Percentiles rank a stretch among this genome's conserved stretches.
Conservation (phyloP, 768 basidiomycete species). For the Leccinum longicurvipes region DNA sequence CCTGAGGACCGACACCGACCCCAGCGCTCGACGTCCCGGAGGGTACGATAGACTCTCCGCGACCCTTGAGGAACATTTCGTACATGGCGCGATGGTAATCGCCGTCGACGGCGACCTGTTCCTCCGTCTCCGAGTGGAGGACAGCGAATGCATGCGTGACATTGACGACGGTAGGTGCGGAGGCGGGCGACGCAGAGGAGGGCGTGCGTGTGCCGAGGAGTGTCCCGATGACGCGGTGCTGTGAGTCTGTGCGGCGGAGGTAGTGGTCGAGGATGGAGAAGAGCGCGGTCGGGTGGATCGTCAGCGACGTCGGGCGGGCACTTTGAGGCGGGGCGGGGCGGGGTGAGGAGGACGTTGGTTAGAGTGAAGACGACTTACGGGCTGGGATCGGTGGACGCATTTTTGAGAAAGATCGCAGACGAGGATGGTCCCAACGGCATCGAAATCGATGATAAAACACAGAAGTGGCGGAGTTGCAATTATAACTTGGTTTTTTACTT, state of each 20-base stretch:
- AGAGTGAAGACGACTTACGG: constrained; percentile 29
- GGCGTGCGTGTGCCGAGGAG: constrained; percentile 76
- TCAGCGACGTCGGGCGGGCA: constrained; percentile 68
- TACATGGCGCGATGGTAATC: constrained; percentile 94
- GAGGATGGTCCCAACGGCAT: constrained; percentile 48
- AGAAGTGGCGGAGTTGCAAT: constrained; percentile 32
- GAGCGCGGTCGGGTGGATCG: constrained; percentile 87
- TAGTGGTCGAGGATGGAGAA: constrained; percentile 97
- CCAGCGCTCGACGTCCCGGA: constrained; percentile 14
- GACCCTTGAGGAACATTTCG: constrained; percentile 63
- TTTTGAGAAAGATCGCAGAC: constrained; percentile 44
- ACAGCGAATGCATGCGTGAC: constrained; percentile 88
- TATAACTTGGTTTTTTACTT: constrained; percentile 5
- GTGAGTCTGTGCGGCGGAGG: constrained; percentile 76
- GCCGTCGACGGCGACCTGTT: constrained; percentile 95
- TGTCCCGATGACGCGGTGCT: constrained; percentile 92
- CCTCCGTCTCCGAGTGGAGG: constrained; percentile 85
- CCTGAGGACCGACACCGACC: constrained; percentile 20
- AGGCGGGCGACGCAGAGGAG: constrained; percentile 31
- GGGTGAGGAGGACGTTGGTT: background rate
- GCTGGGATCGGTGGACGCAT: constrained; percentile 28
- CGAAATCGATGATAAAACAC: constrained; percentile 21
- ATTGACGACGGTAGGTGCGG: constrained; percentile 43
- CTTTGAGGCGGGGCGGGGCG: constrained; percentile 37
- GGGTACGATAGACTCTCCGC: constrained; percentile 50